Evolutionary conservation across 371 early-diverging fungal genomes (phyloP).

Genomic region (Globomyces sp.): DNA sequence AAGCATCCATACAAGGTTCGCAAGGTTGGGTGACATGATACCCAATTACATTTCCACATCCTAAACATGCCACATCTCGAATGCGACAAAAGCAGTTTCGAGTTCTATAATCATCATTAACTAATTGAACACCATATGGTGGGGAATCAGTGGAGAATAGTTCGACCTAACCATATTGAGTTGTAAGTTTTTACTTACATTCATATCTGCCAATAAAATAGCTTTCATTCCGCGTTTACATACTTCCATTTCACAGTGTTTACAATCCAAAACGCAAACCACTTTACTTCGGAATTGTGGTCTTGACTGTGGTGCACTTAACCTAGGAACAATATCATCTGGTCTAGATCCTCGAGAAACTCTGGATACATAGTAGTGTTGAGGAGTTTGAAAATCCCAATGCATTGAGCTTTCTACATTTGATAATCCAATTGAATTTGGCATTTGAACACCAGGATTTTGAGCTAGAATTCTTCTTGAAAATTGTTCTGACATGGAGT

Average conservation of each 20-base stretch:
- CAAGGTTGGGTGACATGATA: constrained; percentile 84
- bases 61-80: constrained; percentile 90
- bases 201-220: constrained; percentile 84
- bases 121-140: constrained; percentile 83
- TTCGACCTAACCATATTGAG: constrained; percentile 27
- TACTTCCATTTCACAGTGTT: constrained; percentile 55
- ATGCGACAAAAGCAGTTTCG: constrained; percentile 89
- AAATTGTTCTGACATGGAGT: constrained; percentile 8
- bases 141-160: constrained; percentile 81
- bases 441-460: background rate
- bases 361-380: constrained; percentile 11
- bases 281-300: constrained; percentile 57
- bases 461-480: background rate
- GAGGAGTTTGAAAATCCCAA: constrained; percentile 11
- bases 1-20: constrained; percentile 72
- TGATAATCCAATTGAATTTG: background rate
- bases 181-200: constrained; percentile 63
- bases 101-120: constrained; percentile 89
- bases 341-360: background rate
- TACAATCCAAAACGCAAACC: constrained; percentile 61
- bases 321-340: constrained; percentile 4
- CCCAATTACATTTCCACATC: constrained; percentile 50
- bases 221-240: constrained; percentile 87
- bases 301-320: constrained; percentile 14
- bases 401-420: background rate